phyloP scores from a whole-genome alignment of 441 rosid genomes.

The Gossypium lobatum region DNA sequence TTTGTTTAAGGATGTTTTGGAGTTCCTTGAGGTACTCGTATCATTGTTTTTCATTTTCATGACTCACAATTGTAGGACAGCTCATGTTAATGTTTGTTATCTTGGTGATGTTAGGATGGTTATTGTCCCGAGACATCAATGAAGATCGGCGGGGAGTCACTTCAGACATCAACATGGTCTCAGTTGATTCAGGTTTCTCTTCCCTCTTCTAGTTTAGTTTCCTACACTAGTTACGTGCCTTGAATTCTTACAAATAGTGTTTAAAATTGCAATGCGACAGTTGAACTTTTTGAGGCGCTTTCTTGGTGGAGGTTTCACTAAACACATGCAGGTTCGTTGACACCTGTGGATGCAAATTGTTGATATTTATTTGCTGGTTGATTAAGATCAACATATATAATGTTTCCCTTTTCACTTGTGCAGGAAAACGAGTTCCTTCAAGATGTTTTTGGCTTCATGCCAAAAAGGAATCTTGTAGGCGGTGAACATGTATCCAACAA shows the following conservation, averaged over 20 bases:
- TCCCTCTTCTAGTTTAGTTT: neutral
- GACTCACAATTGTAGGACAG: neutral
- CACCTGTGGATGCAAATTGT: neutral
- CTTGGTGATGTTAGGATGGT: conserved; percentile 41
- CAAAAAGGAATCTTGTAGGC: conserved; percentile 43
- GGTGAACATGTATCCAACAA: conserved; percentile 34
- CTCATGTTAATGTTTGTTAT: neutral
- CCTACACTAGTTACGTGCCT: neutral
- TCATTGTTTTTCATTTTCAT: neutral
- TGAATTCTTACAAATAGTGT: conserved; percentile 5
- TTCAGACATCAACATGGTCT: conserved; percentile 66
- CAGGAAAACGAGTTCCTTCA: conserved; percentile 90
- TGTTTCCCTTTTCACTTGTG: conserved; percentile 12
- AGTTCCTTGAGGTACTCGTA: conserved; percentile 62
- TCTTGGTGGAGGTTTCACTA: conserved; percentile 88
- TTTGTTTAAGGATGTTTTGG: conserved; percentile 72
- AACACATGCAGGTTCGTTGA: conserved; percentile 85
- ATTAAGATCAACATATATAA: neutral
- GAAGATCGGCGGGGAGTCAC: conserved; percentile 65
- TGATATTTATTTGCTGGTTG: neutral
- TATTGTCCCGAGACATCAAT: conserved; percentile 51
- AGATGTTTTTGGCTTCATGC: conserved; percentile 62
- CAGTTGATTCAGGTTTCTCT: conserved; percentile 67
- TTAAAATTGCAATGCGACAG: conserved; percentile 30
- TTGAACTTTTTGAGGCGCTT: conserved; percentile 76